These are phyloP conservation scores for Saccharomycopsis fodiens DNA, from an alignment of 805 yeast species.

Conservation along the genomic window DNA sequence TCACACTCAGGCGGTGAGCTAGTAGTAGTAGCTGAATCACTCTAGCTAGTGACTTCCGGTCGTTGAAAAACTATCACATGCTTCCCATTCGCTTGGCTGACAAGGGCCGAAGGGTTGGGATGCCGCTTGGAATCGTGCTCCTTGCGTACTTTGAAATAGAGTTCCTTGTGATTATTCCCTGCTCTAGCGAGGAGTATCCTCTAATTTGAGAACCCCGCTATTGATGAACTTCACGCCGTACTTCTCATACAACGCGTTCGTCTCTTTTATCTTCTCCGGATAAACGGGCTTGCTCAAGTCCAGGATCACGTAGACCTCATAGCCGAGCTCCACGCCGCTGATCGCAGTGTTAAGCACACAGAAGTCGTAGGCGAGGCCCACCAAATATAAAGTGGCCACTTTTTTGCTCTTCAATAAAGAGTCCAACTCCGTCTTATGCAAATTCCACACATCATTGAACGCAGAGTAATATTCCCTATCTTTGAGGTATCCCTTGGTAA, in stretches of 20 bases:
- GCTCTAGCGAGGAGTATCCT: too few species aligned
- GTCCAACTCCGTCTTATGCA: constrained; percentile 61
- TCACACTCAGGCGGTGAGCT: too few species aligned
- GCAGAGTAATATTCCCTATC: constrained; percentile 87
- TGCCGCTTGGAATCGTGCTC: too few species aligned
- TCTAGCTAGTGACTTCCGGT: too few species aligned
- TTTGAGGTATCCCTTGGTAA: constrained; percentile 62
- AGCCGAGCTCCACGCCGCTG: constrained; percentile 59
- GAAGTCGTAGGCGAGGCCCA: constrained; percentile 81
- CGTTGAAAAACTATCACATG: too few species aligned
- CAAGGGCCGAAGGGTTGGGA: too few species aligned
- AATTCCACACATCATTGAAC: constrained; percentile 71
- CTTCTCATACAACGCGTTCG: constrained; percentile 29
- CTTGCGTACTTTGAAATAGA: too few species aligned
- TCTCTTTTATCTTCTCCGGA: constrained; percentile 32
- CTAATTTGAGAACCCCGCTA: background rate
- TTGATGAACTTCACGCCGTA: constrained; percentile 29
- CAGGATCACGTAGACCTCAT: constrained; percentile 50
- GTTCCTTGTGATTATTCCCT: too few species aligned
- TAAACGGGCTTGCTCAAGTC: constrained; percentile 51
- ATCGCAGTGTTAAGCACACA: constrained; percentile 77
- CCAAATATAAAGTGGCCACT: constrained; percentile 58
- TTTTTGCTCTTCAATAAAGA: constrained; percentile 35
- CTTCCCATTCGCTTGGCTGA: too few species aligned
- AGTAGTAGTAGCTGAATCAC: too few species aligned